These are phyloP conservation scores for Neodidymelliopsis sp. DNA, from an alignment of 2,329 filamentous ascomycete species.

Conservation along the genomic window DNA sequence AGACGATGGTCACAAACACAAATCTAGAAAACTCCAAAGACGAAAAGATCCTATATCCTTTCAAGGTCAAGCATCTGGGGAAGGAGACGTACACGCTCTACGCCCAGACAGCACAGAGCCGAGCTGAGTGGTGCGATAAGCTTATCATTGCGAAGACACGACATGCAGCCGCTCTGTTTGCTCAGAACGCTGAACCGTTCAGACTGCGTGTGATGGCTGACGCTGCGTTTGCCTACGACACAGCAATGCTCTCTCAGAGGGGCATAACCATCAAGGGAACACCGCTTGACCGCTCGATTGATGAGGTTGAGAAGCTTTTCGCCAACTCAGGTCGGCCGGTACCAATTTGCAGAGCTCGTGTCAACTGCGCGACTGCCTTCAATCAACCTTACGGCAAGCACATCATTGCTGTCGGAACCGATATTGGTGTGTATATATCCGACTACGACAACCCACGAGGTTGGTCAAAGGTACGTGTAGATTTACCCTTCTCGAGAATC, in stretches of 20 bases:
- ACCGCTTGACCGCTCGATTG: conserved; percentile 87
- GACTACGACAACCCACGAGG: conserved; percentile 88
- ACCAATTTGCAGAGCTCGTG: conserved; percentile 81
- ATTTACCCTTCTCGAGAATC: conserved; percentile 2
- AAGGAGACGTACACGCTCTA: conserved; percentile 93
- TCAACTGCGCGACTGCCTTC: conserved; percentile 95
- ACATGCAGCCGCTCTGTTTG: conserved; percentile 85
- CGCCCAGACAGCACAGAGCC: conserved; percentile 75
- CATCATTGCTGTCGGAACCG: conserved; percentile 93
- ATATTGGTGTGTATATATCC: conserved; percentile 90
- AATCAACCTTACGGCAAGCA: conserved; percentile 79
- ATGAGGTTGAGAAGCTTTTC: conserved; percentile 83
- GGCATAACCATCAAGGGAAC: conserved; percentile 87
- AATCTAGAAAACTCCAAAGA: conserved; percentile 68
- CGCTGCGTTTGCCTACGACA: conserved; percentile 85
- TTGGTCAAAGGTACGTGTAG: conserved; percentile 85
- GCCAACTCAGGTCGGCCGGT: conserved; percentile 70
- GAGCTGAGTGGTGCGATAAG: conserved; percentile 89
- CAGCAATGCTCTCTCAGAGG: conserved; percentile 59
- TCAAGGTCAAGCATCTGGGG: conserved; percentile 93
- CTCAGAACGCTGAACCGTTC: conserved; percentile 96
- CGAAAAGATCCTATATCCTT: conserved; percentile 84
- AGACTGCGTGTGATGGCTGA: conserved; percentile 90
- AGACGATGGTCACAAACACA: conserved; percentile 56
- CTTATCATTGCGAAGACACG: conserved; percentile 95